Percentiles rank a stretch among this genome's conserved stretches.
Evolutionary conservation across 2,329 filamentous ascomycete species (phyloP).

Genomic region (Septoria petroselini): DNA sequence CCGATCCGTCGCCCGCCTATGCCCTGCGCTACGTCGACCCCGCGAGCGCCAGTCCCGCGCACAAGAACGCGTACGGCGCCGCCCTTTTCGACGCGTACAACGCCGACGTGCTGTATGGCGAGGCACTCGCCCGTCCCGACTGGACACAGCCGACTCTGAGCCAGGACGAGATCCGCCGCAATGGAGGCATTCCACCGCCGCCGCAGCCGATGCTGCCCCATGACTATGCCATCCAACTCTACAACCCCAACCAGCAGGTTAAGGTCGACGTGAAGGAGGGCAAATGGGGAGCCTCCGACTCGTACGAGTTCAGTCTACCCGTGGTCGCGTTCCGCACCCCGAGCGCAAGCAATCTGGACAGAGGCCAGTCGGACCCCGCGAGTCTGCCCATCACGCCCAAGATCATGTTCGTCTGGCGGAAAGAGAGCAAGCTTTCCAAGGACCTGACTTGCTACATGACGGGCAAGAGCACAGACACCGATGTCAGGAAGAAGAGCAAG

Average conservation of each 20-base stretch:
- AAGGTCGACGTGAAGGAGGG: constrained; percentile 67
- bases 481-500: constrained; percentile 61
- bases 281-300: constrained; percentile 74
- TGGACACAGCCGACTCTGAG: constrained; percentile 82
- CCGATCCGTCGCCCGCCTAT: constrained; percentile 76
- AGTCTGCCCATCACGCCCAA: constrained; percentile 59
- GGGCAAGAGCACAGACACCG: constrained; percentile 67
- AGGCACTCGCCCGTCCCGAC: constrained; percentile 78
- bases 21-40: constrained; percentile 75
- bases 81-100: constrained; percentile 81
- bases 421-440: constrained; percentile 78
- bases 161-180: constrained; percentile 70
- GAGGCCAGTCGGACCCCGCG: constrained; percentile 61
- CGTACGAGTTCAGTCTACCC: constrained; percentile 92
- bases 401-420: constrained; percentile 82
- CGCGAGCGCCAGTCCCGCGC: constrained; percentile 53
- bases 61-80: constrained; percentile 80
- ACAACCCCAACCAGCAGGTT: constrained; percentile 87
- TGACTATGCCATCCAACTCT: constrained; percentile 79
- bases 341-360: constrained; percentile 73
- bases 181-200: constrained; percentile 62
- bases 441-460: constrained; percentile 86
- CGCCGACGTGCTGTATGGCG: constrained; percentile 78
- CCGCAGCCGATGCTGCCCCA: constrained; percentile 73
- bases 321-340: constrained; percentile 79